Evolutionary conservation across 306 rosid species (phyloP).

Genomic region (Begonia loranthoides): DNA sequence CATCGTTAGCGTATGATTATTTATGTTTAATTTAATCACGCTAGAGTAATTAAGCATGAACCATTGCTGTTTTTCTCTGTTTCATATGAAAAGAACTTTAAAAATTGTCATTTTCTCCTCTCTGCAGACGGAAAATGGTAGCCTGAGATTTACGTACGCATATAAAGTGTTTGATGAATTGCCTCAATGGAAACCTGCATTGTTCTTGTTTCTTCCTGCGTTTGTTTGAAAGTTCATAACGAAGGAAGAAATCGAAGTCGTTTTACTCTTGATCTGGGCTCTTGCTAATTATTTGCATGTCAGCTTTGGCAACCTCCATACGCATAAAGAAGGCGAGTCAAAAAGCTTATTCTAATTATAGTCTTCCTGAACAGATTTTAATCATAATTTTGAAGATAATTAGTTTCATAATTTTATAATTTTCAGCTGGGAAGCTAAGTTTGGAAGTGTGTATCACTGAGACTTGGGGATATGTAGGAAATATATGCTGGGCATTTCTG

Average conservation of each 20-base stretch:
- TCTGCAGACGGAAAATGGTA: too few species aligned
- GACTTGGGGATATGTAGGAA: constrained; percentile 65
- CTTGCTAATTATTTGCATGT: constrained; percentile 39
- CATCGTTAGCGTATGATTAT: too few species aligned
- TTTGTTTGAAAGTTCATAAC: too few species aligned
- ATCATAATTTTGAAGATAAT: background rate
- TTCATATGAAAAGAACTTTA: too few species aligned
- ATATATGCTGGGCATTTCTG: constrained; percentile 65
- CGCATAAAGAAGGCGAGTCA: constrained; percentile 16
- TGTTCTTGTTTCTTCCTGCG: too few species aligned
- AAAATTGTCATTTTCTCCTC: too few species aligned
- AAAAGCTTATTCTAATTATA: background rate
- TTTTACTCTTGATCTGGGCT: constrained; percentile 48
- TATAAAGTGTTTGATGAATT: too few species aligned
- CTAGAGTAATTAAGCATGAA: too few species aligned
- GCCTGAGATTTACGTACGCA: too few species aligned
- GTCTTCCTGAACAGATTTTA: background rate
- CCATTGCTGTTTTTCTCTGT: too few species aligned
- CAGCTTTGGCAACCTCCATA: constrained; percentile 40
- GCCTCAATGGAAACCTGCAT: too few species aligned
- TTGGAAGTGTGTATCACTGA: constrained; percentile 50
- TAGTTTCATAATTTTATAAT: background rate
- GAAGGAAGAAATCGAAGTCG: constrained; percentile 20
- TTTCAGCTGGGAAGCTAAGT: constrained; percentile 54
- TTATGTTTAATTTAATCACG: too few species aligned